phyloP scores from a whole-genome alignment of 2,329 filamentous ascomycete species.

The Clonostachys byssicola region DNA sequence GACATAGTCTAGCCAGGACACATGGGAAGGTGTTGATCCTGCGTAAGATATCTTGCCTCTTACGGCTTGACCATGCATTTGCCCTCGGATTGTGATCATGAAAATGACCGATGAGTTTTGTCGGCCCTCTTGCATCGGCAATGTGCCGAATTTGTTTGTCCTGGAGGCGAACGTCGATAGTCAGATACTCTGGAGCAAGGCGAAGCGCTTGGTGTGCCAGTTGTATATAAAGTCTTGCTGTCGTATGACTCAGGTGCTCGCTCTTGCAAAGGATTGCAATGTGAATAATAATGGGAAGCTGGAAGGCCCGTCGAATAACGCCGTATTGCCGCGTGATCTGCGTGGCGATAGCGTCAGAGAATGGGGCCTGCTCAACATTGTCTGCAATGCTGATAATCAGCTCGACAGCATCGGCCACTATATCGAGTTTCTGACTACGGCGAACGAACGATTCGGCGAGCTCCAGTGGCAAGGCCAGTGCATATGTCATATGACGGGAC shows the following conservation, averaged over 20 bases:
- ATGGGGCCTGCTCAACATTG: no score
- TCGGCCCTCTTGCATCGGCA: slow-evolving; percentile 35
- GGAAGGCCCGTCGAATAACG: not conserved
- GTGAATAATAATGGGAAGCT: not conserved
- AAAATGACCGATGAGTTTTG: slow-evolving; percentile 41
- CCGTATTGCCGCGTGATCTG: not conserved
- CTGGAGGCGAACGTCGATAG: slow-evolving; percentile 26
- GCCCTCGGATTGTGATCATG: slow-evolving; percentile 14
- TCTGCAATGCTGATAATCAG: slow-evolving; percentile 36
- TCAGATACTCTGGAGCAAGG: slow-evolving; percentile 42
- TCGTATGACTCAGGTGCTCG: not conserved
- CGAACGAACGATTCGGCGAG: no score
- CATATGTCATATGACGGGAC: slow-evolving; percentile 56
- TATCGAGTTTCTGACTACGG: slow-evolving; percentile 55
- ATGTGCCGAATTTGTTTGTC: not conserved
- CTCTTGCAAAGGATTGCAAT: no score
- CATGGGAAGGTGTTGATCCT: slow-evolving; percentile 31
- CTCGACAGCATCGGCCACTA: slow-evolving; percentile 60
- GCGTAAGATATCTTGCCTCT: slow-evolving; percentile 18
- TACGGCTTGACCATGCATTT: no score
- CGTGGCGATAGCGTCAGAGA: no score
- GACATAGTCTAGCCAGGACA: slow-evolving; percentile 46
- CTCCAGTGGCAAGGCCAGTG: slow-evolving; percentile 54
- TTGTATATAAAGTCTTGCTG: slow-evolving; percentile 31
- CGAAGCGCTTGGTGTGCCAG: slow-evolving; percentile 43